These are phyloP conservation scores for Metarhizium rileyi DNA, from an alignment of 2,329 filamentous ascomycete species.

Conservation along the genomic window DNA sequence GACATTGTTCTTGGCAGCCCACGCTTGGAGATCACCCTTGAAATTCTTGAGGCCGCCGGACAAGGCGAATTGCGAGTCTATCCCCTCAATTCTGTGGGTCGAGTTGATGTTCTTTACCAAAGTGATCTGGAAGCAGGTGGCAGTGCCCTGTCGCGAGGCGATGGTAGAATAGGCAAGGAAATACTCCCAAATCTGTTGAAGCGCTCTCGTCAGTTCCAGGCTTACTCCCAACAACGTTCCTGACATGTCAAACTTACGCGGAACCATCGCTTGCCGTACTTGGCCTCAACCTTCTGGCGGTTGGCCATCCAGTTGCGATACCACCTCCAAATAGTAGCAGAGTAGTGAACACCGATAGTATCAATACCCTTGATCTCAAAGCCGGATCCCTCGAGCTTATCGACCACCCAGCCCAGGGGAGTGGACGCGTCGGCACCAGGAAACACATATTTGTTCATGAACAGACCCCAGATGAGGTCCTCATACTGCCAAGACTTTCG, in stretches of 20 bases:
- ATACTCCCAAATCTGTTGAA: conserved; percentile 75
- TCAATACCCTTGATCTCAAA: conserved; percentile 81
- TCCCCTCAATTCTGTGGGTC: conserved; percentile 72
- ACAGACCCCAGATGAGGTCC: conserved; percentile 94
- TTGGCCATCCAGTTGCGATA: conserved; percentile 98
- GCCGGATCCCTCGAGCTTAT: conserved; percentile 64
- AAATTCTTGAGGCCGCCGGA: conserved; percentile 44
- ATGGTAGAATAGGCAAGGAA: conserved; percentile 86
- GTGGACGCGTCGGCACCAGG: conserved; percentile 93
- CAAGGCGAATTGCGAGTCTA: conserved; percentile 61
- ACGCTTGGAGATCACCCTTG: conserved; percentile 23
- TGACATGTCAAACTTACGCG: conserved; percentile 49
- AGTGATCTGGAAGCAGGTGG: conserved; percentile 82
- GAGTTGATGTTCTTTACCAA: conserved; percentile 91
- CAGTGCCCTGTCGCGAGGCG: conserved; percentile 72
- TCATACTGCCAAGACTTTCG: conserved; percentile 96
- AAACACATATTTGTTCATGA: conserved; percentile 99
- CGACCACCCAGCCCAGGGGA: conserved; percentile 78
- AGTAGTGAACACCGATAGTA: conserved; percentile 94
- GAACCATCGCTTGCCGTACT: conserved; percentile 95
- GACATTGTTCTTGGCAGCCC: conserved; percentile 28
- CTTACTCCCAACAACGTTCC: background rate
- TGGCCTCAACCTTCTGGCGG: conserved; percentile 81
- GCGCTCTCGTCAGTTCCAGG: background rate
- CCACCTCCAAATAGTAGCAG: conserved; percentile 93